Evolutionary conservation across 1,284 basidiomycete species (phyloP).

Genomic region (Fomitopsis pinicola): DNA sequence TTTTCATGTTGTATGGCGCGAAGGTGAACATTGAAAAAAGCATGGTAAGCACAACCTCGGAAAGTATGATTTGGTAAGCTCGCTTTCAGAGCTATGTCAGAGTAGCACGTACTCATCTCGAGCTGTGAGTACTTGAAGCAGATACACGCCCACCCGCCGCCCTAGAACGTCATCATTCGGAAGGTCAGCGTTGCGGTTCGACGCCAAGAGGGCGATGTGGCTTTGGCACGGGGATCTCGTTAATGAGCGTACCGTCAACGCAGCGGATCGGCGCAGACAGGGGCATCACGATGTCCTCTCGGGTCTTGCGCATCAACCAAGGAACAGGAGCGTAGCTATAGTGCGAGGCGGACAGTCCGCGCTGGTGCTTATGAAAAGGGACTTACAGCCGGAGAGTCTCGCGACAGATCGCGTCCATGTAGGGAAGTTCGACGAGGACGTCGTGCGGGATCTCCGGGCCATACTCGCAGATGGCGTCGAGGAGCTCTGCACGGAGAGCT

Average conservation of each 20-base stretch:
- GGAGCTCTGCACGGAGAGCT: slow-evolving; percentile 6
- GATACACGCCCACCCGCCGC: slow-evolving; percentile 19
- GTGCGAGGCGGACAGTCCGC: too few species aligned
- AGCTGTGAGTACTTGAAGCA: slow-evolving; percentile 15
- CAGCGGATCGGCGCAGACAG: slow-evolving; percentile 39
- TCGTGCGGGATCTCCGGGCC: slow-evolving; percentile 7
- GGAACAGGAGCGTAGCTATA: slow-evolving; percentile 7
- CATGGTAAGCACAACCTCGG: slow-evolving; percentile 12
- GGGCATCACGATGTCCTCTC: slow-evolving; percentile 49
- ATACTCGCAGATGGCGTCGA: background rate
- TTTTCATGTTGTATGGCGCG: slow-evolving; percentile 10
- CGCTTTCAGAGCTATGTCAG: background rate
- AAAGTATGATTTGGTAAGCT: background rate
- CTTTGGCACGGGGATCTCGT: slow-evolving; percentile 39
- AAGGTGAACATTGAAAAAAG: slow-evolving; percentile 13
- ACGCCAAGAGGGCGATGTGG: slow-evolving; percentile 32
- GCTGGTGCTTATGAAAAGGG: background rate
- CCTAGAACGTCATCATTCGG: slow-evolving; percentile 19
- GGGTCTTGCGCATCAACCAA: slow-evolving; percentile 1
- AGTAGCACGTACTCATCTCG: slow-evolving; percentile 12
- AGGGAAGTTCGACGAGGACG: slow-evolving; percentile 9
- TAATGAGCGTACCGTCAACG: slow-evolving; percentile 31
- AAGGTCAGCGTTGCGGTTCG: slow-evolving; percentile 31
- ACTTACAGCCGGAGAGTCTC: slow-evolving; percentile 11
- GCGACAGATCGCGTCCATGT: slow-evolving; percentile 13